Percentiles rank a stretch among this genome's conserved stretches.
Evolutionary conservation across 2,329 filamentous ascomycete genomes (phyloP).

Genomic region (Mycocentrospora acerina): DNA sequence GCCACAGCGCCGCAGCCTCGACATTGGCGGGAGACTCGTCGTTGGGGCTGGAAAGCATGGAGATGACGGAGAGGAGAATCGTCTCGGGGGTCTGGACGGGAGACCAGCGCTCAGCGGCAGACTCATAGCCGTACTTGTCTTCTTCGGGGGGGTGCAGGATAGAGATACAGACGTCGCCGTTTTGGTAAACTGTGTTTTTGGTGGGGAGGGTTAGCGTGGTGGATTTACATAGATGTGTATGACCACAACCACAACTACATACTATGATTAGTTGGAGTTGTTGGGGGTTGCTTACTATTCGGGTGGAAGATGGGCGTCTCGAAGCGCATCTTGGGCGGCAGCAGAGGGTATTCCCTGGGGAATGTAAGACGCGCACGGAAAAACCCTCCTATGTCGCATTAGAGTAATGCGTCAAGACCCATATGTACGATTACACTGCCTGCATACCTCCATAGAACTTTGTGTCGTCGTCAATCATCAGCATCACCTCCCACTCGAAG

Average conservation of each 20-base stretch:
- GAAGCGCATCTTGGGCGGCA: constrained; percentile 95
- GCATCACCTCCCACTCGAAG: constrained; percentile 98
- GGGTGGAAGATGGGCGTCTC: constrained; percentile 94
- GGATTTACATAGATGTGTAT: too few relatives aligned
- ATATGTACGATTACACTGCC: too few relatives aligned
- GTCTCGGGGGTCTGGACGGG: constrained; percentile 98
- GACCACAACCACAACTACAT: too few relatives aligned
- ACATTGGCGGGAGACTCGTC: constrained; percentile 96
- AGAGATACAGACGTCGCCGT: constrained; percentile 94
- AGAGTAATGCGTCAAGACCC: too few relatives aligned
- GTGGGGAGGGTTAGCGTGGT: too few relatives aligned
- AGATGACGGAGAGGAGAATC: constrained; percentile 95
- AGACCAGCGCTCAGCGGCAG: constrained; percentile 92
- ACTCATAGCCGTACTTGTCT: constrained; percentile 97
- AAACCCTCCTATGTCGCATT: constrained; percentile 75
- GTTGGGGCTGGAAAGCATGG: constrained; percentile 96
- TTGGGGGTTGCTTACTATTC: constrained; percentile 65
- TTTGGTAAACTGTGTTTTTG: constrained; percentile 71
- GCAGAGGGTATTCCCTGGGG: constrained; percentile 93
- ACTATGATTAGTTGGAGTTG: too few relatives aligned
- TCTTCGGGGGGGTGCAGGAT: constrained; percentile 95
- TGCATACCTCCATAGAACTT: constrained; percentile 85
- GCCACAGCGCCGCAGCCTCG: constrained; percentile 95
- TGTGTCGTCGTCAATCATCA: constrained; percentile 95
- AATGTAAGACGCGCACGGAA: constrained; percentile 96